Evolutionary conservation across 148 eudicot genomes (phyloP).

Genomic region (Rhododendron ferrugineum): DNA sequence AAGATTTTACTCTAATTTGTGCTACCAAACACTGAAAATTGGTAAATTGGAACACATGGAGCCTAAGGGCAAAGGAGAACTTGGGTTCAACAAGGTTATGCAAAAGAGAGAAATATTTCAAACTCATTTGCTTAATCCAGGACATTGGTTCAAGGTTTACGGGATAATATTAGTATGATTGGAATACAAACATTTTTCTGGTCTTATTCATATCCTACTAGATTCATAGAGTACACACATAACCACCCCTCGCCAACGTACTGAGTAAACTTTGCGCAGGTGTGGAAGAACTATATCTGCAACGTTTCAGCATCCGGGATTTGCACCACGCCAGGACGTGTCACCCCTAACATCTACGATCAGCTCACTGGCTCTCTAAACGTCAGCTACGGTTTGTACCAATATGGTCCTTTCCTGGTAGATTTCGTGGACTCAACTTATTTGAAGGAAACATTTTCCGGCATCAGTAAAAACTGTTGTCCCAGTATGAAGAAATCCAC

Average conservation of each 20-base stretch:
- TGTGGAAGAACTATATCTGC: conserved; percentile 24
- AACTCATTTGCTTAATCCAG: neutral
- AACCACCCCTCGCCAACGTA: neutral
- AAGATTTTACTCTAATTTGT: neutral
- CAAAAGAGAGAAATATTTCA: neutral
- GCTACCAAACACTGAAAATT: neutral
- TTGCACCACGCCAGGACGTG: conserved; percentile 27
- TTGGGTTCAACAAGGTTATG: neutral
- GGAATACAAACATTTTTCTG: neutral
- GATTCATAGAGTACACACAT: neutral
- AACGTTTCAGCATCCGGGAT: conserved; percentile 20
- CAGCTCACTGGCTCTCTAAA: conserved; percentile 10
- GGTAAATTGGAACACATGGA: neutral
- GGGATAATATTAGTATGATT: neutral
- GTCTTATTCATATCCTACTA: neutral
- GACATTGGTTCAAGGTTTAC: neutral
- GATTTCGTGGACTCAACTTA: conserved; percentile 31
- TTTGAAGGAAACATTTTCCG: conserved; percentile 15
- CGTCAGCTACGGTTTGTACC: conserved; percentile 20
- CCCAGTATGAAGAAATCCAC: conserved; percentile 23
- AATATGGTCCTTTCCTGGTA: conserved; percentile 29
- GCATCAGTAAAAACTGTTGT: conserved; percentile 23
- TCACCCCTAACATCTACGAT: conserved; percentile 21
- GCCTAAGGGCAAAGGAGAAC: neutral
- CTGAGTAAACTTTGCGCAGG: conserved; percentile 15